phyloP scores from a whole-genome alignment of 1,139 yeast species.

The Yamadazyma triangularis region DNA sequence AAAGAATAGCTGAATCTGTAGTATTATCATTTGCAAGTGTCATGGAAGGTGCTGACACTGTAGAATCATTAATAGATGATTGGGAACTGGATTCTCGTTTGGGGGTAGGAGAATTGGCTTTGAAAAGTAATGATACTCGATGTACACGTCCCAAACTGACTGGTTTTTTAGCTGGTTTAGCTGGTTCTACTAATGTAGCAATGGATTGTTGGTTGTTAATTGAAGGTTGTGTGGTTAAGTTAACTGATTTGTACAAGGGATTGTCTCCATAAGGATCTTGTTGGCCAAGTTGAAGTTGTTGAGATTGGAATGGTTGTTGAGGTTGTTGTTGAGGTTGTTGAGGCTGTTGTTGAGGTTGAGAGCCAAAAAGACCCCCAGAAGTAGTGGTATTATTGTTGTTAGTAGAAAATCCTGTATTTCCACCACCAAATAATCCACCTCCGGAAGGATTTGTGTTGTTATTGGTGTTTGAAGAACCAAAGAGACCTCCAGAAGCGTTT shows the following conservation, averaged over 20 bases:
- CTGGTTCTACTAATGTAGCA: conserved; percentile 44
- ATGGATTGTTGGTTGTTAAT: conserved; percentile 34
- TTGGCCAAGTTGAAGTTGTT: too few relatives aligned
- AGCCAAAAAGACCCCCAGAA: conserved; percentile 3
- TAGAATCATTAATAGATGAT: conserved; percentile 3
- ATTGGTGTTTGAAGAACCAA: conserved; percentile 8
- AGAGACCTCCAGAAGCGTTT: conserved; percentile 4
- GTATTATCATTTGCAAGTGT: conserved; percentile 14
- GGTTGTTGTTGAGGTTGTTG: conserved; percentile 22
- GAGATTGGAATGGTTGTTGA: too few relatives aligned
- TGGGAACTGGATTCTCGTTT: conserved; percentile 6
- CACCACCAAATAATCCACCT: conserved; percentile 30
- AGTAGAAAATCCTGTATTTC: conserved; percentile 9
- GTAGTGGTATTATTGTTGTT: conserved; percentile 10
- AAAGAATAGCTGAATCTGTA: conserved; percentile 63
- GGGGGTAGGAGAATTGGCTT: conserved; percentile 12
- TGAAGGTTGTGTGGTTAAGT: conserved; percentile 17
- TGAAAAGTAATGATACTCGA: conserved; percentile 50
- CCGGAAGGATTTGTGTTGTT: conserved; percentile 6
- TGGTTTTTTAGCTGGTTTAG: conserved; percentile 45
- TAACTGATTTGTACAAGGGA: conserved; percentile 53
- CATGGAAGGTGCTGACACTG: conserved; percentile 7
- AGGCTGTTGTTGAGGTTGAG: conserved; percentile 19
- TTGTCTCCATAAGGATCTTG: conserved; percentile 72
- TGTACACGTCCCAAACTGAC: conserved; percentile 60